Percentiles rank a stretch among this genome's conserved stretches.
Conservation (phyloP, 2,329 filamentous ascomycete genomes). For the Trichoderma sp. region DNA sequence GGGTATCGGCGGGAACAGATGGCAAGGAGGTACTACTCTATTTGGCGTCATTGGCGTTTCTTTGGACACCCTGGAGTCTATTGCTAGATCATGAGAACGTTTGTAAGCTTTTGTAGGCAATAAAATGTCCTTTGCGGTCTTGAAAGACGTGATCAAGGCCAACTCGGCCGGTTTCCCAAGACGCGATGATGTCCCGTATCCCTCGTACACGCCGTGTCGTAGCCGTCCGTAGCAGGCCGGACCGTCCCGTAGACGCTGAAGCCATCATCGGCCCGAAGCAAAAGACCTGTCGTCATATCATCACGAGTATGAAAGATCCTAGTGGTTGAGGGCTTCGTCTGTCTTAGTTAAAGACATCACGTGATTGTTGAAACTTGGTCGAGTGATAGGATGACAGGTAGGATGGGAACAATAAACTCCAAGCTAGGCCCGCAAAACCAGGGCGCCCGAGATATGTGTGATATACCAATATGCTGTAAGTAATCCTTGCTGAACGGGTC, state of each 20-base stretch:
- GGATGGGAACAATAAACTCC: not conserved
- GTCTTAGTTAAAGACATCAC: constrained; percentile 5
- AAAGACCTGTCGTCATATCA: not conserved
- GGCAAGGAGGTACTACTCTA: constrained; percentile 32
- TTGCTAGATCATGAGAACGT: constrained; percentile 14
- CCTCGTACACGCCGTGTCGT: not conserved
- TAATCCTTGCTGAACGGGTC: not conserved
- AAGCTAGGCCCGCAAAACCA: not conserved
- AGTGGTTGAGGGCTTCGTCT: not conserved
- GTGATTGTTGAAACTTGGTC: not conserved
- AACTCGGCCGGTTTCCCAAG: not conserved
- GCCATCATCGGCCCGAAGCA: not conserved
- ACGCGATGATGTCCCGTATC: not conserved
- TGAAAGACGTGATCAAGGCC: not conserved
- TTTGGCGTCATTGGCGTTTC: constrained; percentile 33
- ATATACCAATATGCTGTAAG: not conserved
- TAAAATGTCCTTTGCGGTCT: constrained; percentile 16
- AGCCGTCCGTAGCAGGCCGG: not conserved
- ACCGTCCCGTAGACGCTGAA: not conserved
- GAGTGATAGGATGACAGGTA: not conserved
- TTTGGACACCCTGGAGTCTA: constrained; percentile 33
- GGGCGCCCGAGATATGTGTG: not conserved
- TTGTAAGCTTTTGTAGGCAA: constrained; percentile 27
- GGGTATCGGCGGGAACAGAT: constrained; percentile 34
- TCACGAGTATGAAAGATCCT: not conserved